Percentiles rank a stretch among this genome's conserved stretches.
These are phyloP conservation scores for Nothopassalora personata DNA, from an alignment of 2,329 filamentous ascomycete species.

Conservation along the genomic window DNA sequence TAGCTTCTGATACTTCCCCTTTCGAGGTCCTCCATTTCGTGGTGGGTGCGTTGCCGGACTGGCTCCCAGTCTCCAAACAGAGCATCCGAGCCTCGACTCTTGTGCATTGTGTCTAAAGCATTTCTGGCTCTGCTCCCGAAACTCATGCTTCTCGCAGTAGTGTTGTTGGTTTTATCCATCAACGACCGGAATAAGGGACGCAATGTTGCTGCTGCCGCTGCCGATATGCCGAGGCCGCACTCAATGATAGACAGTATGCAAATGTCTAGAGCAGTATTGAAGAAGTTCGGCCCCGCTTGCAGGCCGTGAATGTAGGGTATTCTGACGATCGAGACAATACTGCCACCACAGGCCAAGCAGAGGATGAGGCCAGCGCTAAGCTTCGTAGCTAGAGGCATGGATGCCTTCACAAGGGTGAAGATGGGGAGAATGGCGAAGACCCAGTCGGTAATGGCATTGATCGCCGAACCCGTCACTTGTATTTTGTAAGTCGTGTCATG, in stretches of 20 bases:
- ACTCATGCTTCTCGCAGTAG: neutral
- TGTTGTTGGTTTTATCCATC: constrained; percentile 7
- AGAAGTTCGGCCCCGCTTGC: constrained; percentile 19
- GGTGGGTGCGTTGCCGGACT: neutral
- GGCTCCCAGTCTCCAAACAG: constrained; percentile 4
- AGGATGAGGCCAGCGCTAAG: constrained; percentile 38
- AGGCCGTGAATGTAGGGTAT: constrained; percentile 22
- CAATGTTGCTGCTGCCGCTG: constrained; percentile 31
- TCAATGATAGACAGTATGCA: constrained; percentile 32
- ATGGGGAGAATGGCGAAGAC: constrained; percentile 37
- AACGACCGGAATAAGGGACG: constrained; percentile 29
- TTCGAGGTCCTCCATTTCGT: constrained; percentile 3
- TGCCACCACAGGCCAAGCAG: constrained; percentile 32
- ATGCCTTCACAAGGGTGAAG: constrained; percentile 36
- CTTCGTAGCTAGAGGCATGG: constrained; percentile 39
- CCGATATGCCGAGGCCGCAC: constrained; percentile 33
- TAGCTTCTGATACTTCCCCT: constrained; percentile 7
- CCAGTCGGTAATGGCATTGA: constrained; percentile 36
- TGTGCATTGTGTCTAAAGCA: neutral
- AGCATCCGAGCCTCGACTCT: constrained; percentile 2
- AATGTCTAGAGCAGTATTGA: constrained; percentile 23
- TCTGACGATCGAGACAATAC: constrained; percentile 23
- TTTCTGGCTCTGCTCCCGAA: neutral
- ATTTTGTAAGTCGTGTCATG: constrained; percentile 16
- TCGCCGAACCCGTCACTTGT: constrained; percentile 23